Base-by-base conservation (phyloP, 352 stramenopile species). In the Phytophthora ohioensis region DNA sequence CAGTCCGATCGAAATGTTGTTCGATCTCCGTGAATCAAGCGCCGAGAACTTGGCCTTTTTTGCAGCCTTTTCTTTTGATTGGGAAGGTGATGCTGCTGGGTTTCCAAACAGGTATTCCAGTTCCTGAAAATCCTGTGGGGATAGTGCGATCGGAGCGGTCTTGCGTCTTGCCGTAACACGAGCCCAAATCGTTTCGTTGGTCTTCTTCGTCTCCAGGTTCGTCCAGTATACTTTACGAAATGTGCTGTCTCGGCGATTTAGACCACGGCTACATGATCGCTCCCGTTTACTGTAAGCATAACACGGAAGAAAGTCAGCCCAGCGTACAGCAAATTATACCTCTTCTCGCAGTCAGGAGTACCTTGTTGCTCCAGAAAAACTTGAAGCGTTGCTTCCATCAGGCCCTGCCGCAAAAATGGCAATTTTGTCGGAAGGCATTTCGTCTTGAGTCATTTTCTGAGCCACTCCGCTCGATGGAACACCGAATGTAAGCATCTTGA, bases 201-300 rank as follows among this genome's bases (percentile, higher is more conserved):
- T 79, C 53, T 82, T 83, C 53, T 81, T 80, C 7, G 75, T 72
- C 59, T 93, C 85, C 41, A 95, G 60, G 38, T 57, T 92, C 13
- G 85, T 93, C 88, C 88, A 95, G 48, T 95, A 87, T 8, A 95
- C 81, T 65, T 95, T 95, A 11, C 88, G 84, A 46, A 95, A 88
- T 2, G 75, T 84, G 38, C 75, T 89, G 8, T 84, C 74, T 11
- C 75, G 71, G 62, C 80, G 60, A 57, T 69, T 64, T 35, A 90
- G 5, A 17, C 62, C 38, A 7, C 52, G 56, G 27, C 65, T 62
- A 17, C 45, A 30, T 6, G 57, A 36, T 10, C 48, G 49, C 34
- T 73, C 76, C 42, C 57, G 62, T 61, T 52, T 70, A 17, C 30
- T 62, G 30, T 34, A 51, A 27, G 38, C 3, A 45, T 55, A 32